Evolutionary conservation across 1,139 yeast genomes (phyloP), one percentile per base, ranked within the genome.

Genomic region (Scheffersomyces titani): DNA sequence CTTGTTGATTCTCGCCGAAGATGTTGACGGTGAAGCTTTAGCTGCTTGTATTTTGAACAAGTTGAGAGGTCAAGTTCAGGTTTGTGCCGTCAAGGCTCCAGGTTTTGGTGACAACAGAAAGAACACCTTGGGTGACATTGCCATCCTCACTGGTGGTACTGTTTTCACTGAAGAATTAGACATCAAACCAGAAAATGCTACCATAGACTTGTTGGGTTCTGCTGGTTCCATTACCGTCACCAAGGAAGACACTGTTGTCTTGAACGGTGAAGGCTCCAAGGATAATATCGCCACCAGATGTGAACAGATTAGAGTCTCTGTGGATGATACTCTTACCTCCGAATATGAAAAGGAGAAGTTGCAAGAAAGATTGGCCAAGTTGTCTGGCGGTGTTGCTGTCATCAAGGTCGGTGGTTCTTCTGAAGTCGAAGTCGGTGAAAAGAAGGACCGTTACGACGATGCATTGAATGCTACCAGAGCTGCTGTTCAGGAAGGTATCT

Each of bases 81-180:
- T 96, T 61, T 92, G 96, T 75, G 97, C 97, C 69, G 98, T 94
- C 69, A 94, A 96, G 85, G 98, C 99, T 52, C 99, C 99, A 73
- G 99, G 99, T 58, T 94, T 94, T 68, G 99, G 99, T 78, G 99
- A 94, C 83, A 94, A 94, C 90, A 90, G 98, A 83, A 96, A 94
- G 87, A 92, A 92, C 85, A 92, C 92, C 63, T 83, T 94, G 65
- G 99, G 99, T 69, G 99, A 94, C 77, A 90, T 94, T 78, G 98
- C 98, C 73, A 90, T 93, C 71, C 85, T 96, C 67, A 89, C 98
- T 51, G 98, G 98, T 65, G 98, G 98, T 81, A 92, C 98, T 57
- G 99, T 94, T 51, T 94, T 94, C 87, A 92, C 98, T 66, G 99
- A 94, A 79, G 99, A 94, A 80, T 86, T 96, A 71, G 99, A 94